Evolutionary conservation across 2,329 filamentous ascomycete species (phyloP), one percentile per base, ranked within the genome.

Genomic region (Cercospora berteroae): DNA sequence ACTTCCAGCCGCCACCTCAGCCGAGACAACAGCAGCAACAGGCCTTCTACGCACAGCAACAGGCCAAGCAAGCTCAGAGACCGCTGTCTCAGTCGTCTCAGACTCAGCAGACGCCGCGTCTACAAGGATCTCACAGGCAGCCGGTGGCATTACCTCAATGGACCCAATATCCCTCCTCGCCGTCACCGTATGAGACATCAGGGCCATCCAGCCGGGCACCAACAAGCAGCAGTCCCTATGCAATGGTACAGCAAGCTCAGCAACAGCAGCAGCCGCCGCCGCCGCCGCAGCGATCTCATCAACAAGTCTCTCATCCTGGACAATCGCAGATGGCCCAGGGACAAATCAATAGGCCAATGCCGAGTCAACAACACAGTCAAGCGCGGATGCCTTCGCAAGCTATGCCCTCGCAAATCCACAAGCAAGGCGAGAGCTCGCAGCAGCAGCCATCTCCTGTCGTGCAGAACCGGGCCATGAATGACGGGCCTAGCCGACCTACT

Each of bases 1-100:
- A 55, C 52, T 72, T 67, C 25, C 70, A 72, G 48, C 39, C 36
- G 23, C 67, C 67, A 25, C 64, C 69, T 9, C 65, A 63, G 36
- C 63, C 67, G 10, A 63, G 64, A 25, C 66, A 67, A 36, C 23
- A 36, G 16, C 33, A 61, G 9, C 66, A 58, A 10, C 67, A 67
- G 31, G 39, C 31, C 13, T 65, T 62, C n/a, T 64, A 67, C 25
- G 57, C 63, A 9, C 69, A 69, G n/a, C 66, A 60, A 56, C 67
- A 64, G 9, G 67, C 64, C 56, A 36, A 55, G 44, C 60, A 62
- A 33, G 57, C 60, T 8, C 57, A 29, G 48, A 48, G 42, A 48
- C 59, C 20, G n/a, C 23, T 20, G 16, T 50, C 36, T 48, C 60
- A 55, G 27, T 25, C 59, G 44, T 18, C 48, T 23, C 61, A 57